Evolutionary conservation across 495 filamentous ascomycete species (phyloP), one percentile per base, ranked within the genome.

Genomic region (Jackrogersella minutella): DNA sequence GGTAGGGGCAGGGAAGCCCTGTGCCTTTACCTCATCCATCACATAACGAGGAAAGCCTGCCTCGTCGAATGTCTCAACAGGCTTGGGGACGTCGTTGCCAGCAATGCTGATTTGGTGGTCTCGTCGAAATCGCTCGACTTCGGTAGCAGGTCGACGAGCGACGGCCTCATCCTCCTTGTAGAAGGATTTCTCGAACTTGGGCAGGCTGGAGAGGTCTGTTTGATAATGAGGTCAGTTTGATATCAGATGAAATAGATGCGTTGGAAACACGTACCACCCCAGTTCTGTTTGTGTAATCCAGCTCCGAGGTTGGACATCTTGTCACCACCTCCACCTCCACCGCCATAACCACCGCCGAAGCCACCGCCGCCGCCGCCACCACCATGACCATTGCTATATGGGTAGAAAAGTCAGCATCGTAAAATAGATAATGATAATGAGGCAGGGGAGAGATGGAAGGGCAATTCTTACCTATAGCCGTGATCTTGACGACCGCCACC

Each of bases 101-200:
- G 88, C 82, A 24, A 97, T 81, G 21, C 91, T 79, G 76, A 98
- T 97, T 62, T 91, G 79, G 64, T 93, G 85, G 64, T 89, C 84
- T 75, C 85, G 86, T 70, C 96, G 90, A 83, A 95, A 99, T 26
- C 88, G 91, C 39, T 91, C 89, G 37, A 99, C 89, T 55, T 97
- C 93, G 39, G 85, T 86, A 37, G 86, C 77, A 11, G 91, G 87
- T 71, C 95, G 93, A 62, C 74, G 79, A 53, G 87, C 76, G 26
- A 99, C 95, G 59, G 86, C 84, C 4, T 88, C 85, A 72, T 94
- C 87, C 79, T 98, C 95, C 79, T 97, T 96, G 84, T 99, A 99
- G 84, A 99, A 99, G 22, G 91, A 93, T 81, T 99, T 99, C 75
- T 99, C 95, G 78, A 99, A 99, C 79, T 97, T 97, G 65, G 95